These are phyloP conservation scores for Phytophthora melonis DNA, from an alignment of 352 stramenopile genomes.

Conservation along the genomic window DNA sequence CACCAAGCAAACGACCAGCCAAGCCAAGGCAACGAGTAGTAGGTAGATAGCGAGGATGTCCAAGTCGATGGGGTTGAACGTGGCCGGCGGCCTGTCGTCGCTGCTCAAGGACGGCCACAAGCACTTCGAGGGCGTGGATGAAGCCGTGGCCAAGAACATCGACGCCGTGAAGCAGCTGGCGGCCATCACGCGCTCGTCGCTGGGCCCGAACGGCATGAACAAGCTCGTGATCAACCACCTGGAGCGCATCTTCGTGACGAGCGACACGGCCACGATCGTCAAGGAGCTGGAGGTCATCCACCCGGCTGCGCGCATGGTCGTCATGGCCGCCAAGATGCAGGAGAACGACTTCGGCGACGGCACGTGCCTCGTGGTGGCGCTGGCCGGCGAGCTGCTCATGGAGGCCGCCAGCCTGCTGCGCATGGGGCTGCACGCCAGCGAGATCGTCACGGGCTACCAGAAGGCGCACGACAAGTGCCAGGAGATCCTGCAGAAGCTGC, in stretches of 20 bases:
- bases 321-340: slow-evolving; percentile 98
- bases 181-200: slow-evolving; percentile 96
- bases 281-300: slow-evolving; percentile 99
- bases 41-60: slow-evolving; percentile 59
- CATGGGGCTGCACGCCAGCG: slow-evolving; percentile 97
- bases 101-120: slow-evolving; percentile 99
- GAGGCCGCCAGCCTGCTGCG: slow-evolving; percentile 97
- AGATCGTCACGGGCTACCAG: slow-evolving; percentile 98
- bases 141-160: slow-evolving; percentile 98
- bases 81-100: slow-evolving; percentile 95
- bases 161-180: slow-evolving; percentile 98
- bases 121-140: slow-evolving; percentile 95
- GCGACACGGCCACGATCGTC: slow-evolving; percentile 99
- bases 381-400: slow-evolving; percentile 98
- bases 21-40: slow-evolving; percentile 1
- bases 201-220: slow-evolving; percentile 99
- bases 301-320: slow-evolving; percentile 98
- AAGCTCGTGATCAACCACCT: slow-evolving; percentile 99
- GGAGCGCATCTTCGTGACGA: slow-evolving; percentile 99
- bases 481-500: slow-evolving; percentile 93
- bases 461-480: slow-evolving; percentile 95
- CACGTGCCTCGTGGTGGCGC: slow-evolving; percentile 97
- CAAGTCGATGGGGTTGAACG: slow-evolving; percentile 97
- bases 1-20: slow-evolving; percentile 37
- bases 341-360: slow-evolving; percentile 97